Percentiles rank a stretch among this genome's conserved stretches.
phyloP scores from a whole-genome alignment of 208 protist species.

The Lotmaria passim region DNA sequence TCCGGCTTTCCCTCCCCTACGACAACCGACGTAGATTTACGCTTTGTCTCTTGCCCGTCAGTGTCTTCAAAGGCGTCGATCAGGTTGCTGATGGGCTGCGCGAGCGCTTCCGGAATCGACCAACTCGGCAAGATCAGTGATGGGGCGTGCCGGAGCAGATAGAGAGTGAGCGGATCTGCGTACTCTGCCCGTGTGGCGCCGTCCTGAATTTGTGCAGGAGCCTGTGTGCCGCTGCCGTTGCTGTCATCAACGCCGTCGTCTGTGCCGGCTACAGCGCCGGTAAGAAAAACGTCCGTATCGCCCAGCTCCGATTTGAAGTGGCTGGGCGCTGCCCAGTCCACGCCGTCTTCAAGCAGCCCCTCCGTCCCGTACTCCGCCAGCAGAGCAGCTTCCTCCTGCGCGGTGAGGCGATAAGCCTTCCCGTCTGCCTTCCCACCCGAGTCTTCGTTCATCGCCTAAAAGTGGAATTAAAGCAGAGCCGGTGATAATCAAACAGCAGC shows the following conservation, averaged over 20 bases:
- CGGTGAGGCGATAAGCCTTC: constrained; percentile 21
- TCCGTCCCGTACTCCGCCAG: constrained; percentile 77
- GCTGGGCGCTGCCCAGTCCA: constrained; percentile 53
- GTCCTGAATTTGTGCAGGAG: too few species aligned
- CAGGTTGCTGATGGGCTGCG: constrained; percentile 4
- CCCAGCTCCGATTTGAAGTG: constrained; percentile 67
- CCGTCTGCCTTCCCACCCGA: constrained; percentile 1
- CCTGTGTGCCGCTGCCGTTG: too few species aligned
- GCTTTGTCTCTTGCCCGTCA: not conserved
- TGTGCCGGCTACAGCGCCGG: constrained; percentile 34
- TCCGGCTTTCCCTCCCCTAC: not conserved
- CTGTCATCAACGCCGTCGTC: constrained; percentile 22
- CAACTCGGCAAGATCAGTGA: constrained; percentile 5
- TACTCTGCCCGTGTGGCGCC: not conserved
- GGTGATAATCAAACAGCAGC: too few species aligned
- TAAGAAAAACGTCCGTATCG: constrained; percentile 75
- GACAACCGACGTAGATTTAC: not conserved
- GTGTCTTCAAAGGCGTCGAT: not conserved
- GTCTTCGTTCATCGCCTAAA: constrained; percentile 25
- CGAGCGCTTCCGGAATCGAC: not conserved
- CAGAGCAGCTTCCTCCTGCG: constrained; percentile 67
- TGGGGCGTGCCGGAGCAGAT: constrained; percentile 12
- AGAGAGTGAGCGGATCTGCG: constrained; percentile 7
- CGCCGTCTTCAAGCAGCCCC: constrained; percentile 50
- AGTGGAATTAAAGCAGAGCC: not conserved